phyloP scores from a whole-genome alignment of 257 asterid species.

The Solanum corneliomulleri region DNA sequence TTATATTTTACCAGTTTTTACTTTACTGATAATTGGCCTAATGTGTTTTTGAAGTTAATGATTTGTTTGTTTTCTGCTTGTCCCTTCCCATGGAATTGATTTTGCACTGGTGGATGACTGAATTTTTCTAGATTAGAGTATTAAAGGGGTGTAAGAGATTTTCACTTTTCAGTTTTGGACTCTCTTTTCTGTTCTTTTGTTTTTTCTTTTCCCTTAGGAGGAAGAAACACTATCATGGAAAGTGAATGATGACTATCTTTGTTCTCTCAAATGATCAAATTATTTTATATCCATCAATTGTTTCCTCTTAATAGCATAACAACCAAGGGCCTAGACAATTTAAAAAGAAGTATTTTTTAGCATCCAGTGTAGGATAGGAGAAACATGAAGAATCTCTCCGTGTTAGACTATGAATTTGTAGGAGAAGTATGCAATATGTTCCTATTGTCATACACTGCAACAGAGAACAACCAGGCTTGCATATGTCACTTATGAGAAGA shows the following conservation, averaged over 20 bases:
- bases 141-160: not conserved
- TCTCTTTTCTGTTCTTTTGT: not conserved
- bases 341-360: not conserved
- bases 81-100: not conserved
- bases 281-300: not conserved
- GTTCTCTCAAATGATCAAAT: not conserved
- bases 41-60: not conserved
- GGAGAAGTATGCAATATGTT: not conserved
- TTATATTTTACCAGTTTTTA: not conserved
- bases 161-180: not conserved
- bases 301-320: not conserved
- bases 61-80: not conserved
- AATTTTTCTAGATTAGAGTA: not conserved
- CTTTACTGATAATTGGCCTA: not conserved
- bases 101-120: not conserved
- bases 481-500: not conserved
- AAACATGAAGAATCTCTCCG: not conserved
- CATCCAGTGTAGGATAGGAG: not conserved
- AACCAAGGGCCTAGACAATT: not conserved
- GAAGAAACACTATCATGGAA: not conserved
- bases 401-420: not conserved
- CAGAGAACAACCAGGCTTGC: not conserved
- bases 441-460: not conserved
- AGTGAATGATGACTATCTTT: not conserved
- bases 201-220: not conserved